Evolutionary conservation across 108 stramenopile genomes (phyloP).

Genomic region (Nitzschia putrida): DNA sequence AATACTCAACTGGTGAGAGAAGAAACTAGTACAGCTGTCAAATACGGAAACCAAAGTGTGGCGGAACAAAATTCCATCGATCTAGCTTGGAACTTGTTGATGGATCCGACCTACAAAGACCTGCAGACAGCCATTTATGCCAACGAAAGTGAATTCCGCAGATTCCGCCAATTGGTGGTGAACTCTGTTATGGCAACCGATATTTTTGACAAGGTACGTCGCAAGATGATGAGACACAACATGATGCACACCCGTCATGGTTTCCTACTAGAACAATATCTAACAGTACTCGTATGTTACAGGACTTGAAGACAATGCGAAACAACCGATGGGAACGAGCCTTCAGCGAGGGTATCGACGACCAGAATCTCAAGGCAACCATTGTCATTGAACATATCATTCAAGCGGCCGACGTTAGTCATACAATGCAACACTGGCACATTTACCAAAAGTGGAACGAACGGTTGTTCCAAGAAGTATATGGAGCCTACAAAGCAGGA

Average conservation of each 20-base stretch:
- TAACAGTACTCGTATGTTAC: background rate
- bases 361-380: background rate
- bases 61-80: constrained; percentile 42
- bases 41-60: constrained; percentile 43
- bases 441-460: constrained; percentile 34
- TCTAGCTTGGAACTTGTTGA: constrained; percentile 31
- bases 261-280: background rate
- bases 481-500: constrained; percentile 18
- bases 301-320: background rate
- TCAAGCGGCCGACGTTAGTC: constrained; percentile 1
- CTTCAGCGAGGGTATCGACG: background rate
- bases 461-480: constrained; percentile 43
- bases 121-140: constrained; percentile 26
- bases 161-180: constrained; percentile 36
- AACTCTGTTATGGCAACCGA: constrained; percentile 44
- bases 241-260: background rate
- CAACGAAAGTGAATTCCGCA: constrained; percentile 17
- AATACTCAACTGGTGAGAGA: constrained; percentile 48
- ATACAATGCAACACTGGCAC: constrained; percentile 18
- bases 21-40: constrained; percentile 11
- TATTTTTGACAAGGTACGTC: constrained; percentile 35
- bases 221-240: background rate
- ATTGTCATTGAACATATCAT: constrained; percentile 5
- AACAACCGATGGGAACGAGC: background rate
- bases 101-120: constrained; percentile 35